Conservation (phyloP, 2,329 filamentous ascomycete species). For the Stemphylium lycopersici region DNA sequence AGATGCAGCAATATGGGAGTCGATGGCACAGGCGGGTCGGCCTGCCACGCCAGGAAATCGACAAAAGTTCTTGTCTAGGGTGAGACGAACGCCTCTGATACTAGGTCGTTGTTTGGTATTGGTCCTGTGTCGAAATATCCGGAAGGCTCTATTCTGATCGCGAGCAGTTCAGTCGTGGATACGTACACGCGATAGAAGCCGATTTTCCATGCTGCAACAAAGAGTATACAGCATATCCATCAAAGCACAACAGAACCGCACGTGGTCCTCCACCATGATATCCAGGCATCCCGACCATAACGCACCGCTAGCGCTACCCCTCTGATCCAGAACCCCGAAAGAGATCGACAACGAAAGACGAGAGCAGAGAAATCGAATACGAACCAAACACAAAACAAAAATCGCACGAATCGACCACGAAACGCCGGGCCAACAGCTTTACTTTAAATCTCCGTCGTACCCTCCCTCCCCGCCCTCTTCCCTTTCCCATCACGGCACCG, state of each 20-base stretch:
- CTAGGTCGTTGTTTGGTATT: not conserved
- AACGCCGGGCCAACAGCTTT: slow-evolving; percentile 1
- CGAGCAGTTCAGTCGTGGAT: not conserved
- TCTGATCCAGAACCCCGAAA: not conserved
- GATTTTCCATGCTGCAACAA: not conserved
- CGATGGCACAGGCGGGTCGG: not conserved
- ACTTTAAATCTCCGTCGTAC: slow-evolving; percentile 4
- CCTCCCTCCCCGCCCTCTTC: not conserved
- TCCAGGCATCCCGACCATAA: not conserved
- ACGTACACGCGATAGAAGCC: not conserved
- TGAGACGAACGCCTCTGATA: not conserved
- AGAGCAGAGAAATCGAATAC: not conserved
- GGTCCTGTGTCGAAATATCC: not conserved
- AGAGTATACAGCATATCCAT: not conserved
- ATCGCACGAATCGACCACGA: not conserved
- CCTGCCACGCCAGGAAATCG: not conserved
- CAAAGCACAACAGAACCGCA: not conserved
- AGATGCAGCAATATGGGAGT: not conserved
- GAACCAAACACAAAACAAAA: not conserved
- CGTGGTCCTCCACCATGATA: not conserved
- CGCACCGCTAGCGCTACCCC: not conserved
- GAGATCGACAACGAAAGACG: not conserved
- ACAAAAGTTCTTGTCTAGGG: not conserved
- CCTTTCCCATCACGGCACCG: not conserved
- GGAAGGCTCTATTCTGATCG: not conserved